Base-by-base conservation (phyloP, 2,329 filamentous ascomycete species). In the Tolypocladium album region DNA sequence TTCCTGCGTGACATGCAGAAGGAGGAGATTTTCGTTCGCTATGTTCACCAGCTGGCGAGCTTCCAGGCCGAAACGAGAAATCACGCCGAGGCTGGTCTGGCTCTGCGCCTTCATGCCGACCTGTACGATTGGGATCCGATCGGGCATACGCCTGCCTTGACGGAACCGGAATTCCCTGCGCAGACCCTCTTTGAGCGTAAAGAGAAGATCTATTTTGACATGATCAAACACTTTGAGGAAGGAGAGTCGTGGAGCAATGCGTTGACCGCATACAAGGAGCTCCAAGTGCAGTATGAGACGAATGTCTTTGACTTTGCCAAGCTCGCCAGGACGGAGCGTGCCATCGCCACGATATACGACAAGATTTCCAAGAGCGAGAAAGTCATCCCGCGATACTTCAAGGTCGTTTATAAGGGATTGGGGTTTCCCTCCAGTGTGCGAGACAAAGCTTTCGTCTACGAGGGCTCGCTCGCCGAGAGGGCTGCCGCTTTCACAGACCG, bases 1-100 rank as follows among this genome's bases (percentile, higher is more conserved):
- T 97, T 97, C 74, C 82, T 97, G 66, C 89, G 92, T 65, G 92
- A 97, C 70, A 96, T 97, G 88, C 90, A 95, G 66, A 96, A 96
- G 69, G 92, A 96, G 71, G 92, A 97, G 68, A 96, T 97, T 60
- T 97, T 96, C 72, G 89, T 96, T 64, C 88, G 92, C 64, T 97
- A 97, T 68, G 92, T 97, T 17, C 93, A 97, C 70, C 92, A 97
- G 72, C 81, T 97, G 24, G 90, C 92, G 2, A 78, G 85, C 45
- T 78, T 94, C 15, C 93, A 97, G 71, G 82, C 83, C 11, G 83
- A 87, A 47, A 83, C 88, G 4, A 82, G 88, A 61, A 94, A 96
- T 67, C 85, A 87, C 64, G 89, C 91, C 0, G 92, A 97, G 74
- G 93, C 93, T 17, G 94, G 92, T 15, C 81, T 97, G 63, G 92